A percentile compares a stretch with the other conserved stretches of the same genome.
Conservation (phyloP, 768 basidiomycete genomes). For the Calocybe indica region DNA sequence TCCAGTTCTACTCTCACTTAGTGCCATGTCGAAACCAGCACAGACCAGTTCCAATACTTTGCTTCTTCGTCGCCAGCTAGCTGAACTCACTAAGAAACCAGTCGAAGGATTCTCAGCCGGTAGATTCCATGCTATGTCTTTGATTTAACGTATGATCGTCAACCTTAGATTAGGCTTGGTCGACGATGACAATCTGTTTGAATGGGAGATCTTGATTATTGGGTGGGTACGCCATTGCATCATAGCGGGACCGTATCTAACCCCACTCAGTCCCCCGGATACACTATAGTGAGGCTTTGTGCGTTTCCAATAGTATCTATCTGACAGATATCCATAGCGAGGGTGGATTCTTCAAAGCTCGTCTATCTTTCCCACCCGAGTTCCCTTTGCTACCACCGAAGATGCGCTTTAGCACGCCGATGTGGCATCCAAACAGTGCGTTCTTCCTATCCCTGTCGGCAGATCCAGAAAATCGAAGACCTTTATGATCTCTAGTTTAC, state of each 20-base stretch:
- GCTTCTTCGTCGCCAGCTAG: conserved; percentile 71
- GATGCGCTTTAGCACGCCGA: conserved; percentile 91
- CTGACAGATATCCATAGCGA: conserved; percentile 49
- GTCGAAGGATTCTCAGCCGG: conserved; percentile 97
- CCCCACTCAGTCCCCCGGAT: conserved; percentile 68
- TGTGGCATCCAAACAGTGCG: conserved; percentile 98
- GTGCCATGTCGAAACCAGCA: conserved; percentile 38
- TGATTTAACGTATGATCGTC: conserved; percentile 21
- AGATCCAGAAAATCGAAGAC: neutral
- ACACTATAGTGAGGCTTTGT: conserved; percentile 72
- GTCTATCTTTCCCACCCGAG: conserved; percentile 83
- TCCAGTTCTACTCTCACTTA: neutral
- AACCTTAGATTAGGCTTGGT: conserved; percentile 63
- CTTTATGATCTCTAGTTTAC: conserved; percentile 61
- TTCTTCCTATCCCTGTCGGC: conserved; percentile 6
- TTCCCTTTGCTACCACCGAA: conserved; percentile 90
- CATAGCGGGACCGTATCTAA: conserved; percentile 9
- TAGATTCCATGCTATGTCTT: conserved; percentile 25
- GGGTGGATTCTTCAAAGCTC: conserved; percentile 93
- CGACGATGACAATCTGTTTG: conserved; percentile 89
- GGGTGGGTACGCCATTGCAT: conserved; percentile 48
- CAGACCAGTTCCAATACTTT: conserved; percentile 45
- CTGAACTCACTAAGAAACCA: conserved; percentile 86
- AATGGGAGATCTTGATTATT: conserved; percentile 96
- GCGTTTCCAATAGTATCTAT: conserved; percentile 5